These are phyloP conservation scores for Picea mariana DNA, from an alignment of 83 land plant genomes.

Conservation along the genomic window DNA sequence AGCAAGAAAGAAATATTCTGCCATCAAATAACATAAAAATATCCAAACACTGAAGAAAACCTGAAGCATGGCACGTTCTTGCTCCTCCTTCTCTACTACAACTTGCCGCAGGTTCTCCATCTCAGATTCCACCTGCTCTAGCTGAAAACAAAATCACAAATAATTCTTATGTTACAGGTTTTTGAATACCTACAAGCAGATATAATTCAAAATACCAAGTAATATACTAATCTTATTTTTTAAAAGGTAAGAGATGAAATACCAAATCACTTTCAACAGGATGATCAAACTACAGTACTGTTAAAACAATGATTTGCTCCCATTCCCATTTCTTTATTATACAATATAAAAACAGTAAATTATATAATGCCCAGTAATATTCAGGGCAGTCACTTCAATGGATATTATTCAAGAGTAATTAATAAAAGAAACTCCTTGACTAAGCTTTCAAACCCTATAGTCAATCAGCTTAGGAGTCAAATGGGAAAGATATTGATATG, in stretches of 20 bases:
- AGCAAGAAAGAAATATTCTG: not conserved
- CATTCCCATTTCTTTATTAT: not conserved
- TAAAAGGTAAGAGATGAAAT: not conserved
- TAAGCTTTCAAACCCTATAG: not conserved
- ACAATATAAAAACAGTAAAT: not conserved
- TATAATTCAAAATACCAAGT: not conserved
- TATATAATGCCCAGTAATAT: not conserved
- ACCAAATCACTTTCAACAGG: not conserved
- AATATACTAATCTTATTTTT: not conserved
- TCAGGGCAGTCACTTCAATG: not conserved
- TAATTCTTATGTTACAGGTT: not conserved
- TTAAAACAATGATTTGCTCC: not conserved
- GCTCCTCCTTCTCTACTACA: slow-evolving; percentile 40
- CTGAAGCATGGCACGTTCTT: slow-evolving; percentile 49
- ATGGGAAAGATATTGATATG: not conserved
- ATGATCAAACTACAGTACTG: not conserved
- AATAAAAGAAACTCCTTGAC: not conserved
- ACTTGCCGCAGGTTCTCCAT: slow-evolving; percentile 20
- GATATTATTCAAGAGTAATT: not conserved
- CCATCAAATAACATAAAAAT: not conserved
- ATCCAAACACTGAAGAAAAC: slow-evolving; percentile 14
- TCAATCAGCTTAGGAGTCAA: not conserved
- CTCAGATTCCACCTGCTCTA: slow-evolving; percentile 36
- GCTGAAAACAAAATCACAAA: slow-evolving; percentile 19
- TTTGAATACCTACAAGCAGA: not conserved